These are phyloP conservation scores for Pouteria glomerata DNA, from an alignment of 148 eudicot species.

Conservation along the genomic window DNA sequence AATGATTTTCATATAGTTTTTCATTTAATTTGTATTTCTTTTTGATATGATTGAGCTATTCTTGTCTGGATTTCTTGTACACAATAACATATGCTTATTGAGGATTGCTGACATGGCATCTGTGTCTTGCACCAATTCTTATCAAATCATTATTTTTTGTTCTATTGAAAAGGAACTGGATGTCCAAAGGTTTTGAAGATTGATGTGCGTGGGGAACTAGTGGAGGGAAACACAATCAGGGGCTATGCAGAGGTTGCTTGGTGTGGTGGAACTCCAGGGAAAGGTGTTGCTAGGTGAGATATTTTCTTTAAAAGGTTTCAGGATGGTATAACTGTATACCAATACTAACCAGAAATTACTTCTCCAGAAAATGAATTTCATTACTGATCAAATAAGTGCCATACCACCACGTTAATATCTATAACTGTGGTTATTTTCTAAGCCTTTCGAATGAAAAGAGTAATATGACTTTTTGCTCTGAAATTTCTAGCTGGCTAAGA, in stretches of 20 bases:
- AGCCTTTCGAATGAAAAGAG: background rate
- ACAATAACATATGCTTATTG: no score
- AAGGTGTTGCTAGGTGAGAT: slow-evolving; percentile 94
- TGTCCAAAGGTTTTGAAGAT: slow-evolving; percentile 91
- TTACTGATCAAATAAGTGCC: background rate
- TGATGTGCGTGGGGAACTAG: slow-evolving; percentile 76
- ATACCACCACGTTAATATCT: no score
- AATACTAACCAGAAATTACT: background rate
- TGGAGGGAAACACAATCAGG: slow-evolving; percentile 75
- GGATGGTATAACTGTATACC: slow-evolving; percentile 21
- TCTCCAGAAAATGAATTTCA: no score
- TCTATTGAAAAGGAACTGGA: slow-evolving; percentile 65
- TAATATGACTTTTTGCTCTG: background rate
- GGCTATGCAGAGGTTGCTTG: slow-evolving; percentile 90
- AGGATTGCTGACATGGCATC: no score
- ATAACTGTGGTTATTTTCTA: background rate
- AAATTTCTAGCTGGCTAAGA: slow-evolving; percentile 78
- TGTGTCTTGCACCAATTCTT: no score
- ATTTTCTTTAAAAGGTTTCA: no score
- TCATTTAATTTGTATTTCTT: no score
- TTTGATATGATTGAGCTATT: no score
- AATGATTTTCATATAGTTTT: no score
- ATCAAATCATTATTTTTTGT: slow-evolving; percentile 13
- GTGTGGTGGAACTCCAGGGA: slow-evolving; percentile 98
- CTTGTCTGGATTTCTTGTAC: no score